Conservation (phyloP, 257 asterid species). For the Solanum peruvianum region DNA sequence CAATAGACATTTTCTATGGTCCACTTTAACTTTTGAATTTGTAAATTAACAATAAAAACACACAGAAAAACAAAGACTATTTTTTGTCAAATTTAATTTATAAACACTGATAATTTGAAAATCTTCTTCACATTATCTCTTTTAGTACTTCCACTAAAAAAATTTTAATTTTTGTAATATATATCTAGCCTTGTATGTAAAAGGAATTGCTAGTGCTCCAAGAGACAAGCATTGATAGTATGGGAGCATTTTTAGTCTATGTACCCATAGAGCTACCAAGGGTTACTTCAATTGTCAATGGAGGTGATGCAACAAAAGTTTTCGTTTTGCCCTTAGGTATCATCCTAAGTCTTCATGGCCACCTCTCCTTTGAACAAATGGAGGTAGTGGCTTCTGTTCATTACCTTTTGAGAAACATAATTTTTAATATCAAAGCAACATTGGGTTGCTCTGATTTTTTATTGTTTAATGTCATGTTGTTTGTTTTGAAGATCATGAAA, state of each 20-base stretch:
- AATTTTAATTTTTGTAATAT: background rate
- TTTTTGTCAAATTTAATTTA: background rate
- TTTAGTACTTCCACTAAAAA: background rate
- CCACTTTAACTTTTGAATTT: background rate
- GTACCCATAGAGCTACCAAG: conserved; percentile 26
- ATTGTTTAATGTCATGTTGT: background rate
- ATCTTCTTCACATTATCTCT: background rate
- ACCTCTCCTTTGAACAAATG: background rate
- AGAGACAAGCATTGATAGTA: conserved; percentile 42
- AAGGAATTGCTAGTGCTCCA: conserved; percentile 50
- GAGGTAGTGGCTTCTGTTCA: conserved; percentile 38
- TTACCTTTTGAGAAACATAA: conserved; percentile 32
- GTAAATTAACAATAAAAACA: background rate
- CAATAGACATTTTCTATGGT: background rate
- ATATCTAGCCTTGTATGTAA: conserved; percentile 31
- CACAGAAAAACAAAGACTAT: background rate
- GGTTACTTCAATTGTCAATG: conserved; percentile 13
- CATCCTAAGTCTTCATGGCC: conserved; percentile 40
- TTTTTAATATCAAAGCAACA: conserved; percentile 28
- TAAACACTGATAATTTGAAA: background rate
- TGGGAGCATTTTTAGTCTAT: conserved; percentile 43
- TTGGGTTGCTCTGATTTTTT: conserved; percentile 15
- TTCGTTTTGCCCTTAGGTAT: conserved; percentile 57
- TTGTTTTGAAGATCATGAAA: background rate
- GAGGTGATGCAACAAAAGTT: conserved; percentile 17